phyloP scores from a whole-genome alignment of 352 stramenopile species.

The Albugo laibachii region DNA sequence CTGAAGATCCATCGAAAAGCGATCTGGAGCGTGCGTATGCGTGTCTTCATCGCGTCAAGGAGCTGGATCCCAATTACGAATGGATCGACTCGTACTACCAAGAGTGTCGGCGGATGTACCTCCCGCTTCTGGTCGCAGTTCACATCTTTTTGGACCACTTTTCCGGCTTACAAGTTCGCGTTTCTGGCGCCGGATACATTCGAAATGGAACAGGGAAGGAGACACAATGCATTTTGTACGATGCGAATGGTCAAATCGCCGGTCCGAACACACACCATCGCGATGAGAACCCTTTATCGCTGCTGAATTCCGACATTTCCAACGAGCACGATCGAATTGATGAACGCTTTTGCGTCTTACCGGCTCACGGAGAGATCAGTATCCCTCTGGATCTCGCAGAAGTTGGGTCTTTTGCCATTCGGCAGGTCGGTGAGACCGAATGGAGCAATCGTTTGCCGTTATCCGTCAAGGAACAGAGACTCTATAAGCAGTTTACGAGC shows the following conservation, averaged over 20 bases:
- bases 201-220: slow-evolving; percentile 62
- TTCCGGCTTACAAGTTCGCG: slow-evolving; percentile 57
- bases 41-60: slow-evolving; percentile 44
- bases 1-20: slow-evolving; percentile 23
- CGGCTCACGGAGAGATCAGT: slow-evolving; percentile 24
- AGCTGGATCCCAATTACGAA: slow-evolving; percentile 53
- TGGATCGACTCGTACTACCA: slow-evolving; percentile 73
- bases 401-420: slow-evolving; percentile 51
- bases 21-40: slow-evolving; percentile 60
- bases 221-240: slow-evolving; percentile 48
- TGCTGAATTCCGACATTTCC: background rate
- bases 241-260: slow-evolving; percentile 23
- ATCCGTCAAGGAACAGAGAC: slow-evolving; percentile 43
- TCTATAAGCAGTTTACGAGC: slow-evolving; percentile 50
- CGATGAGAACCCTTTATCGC: slow-evolving; percentile 3
- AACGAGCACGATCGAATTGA: background rate
- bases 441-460: slow-evolving; percentile 66
- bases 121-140: slow-evolving; percentile 47
- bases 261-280: slow-evolving; percentile 36
- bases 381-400: slow-evolving; percentile 65
- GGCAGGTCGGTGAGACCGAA: slow-evolving; percentile 61
- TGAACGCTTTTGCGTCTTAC: slow-evolving; percentile 36
- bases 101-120: slow-evolving; percentile 39
- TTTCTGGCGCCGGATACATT: slow-evolving; percentile 46
- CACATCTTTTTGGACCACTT: slow-evolving; percentile 48